These are phyloP conservation scores for Sanguinoderma infundibulare DNA, from an alignment of 1,284 basidiomycete genomes.

Conservation along the genomic window DNA sequence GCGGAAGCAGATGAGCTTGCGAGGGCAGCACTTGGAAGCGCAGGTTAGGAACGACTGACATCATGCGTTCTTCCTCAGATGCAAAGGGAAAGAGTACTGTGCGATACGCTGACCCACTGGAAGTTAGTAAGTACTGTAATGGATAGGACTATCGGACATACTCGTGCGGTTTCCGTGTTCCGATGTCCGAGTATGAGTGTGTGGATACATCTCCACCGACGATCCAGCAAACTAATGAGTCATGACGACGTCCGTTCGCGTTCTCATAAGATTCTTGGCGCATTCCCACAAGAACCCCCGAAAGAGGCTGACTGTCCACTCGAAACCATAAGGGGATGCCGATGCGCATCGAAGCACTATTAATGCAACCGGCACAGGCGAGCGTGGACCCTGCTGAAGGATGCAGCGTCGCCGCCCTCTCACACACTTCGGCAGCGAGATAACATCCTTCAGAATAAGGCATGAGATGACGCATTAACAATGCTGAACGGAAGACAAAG, in stretches of 20 bases:
- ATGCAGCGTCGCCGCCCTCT: too few relatives aligned
- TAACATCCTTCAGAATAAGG: not conserved
- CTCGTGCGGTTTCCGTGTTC: not conserved
- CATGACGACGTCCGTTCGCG: not conserved
- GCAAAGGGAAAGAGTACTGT: not conserved
- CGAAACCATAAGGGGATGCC: too few relatives aligned
- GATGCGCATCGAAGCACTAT: too few relatives aligned
- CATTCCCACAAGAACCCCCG: not conserved
- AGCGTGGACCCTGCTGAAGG: too few relatives aligned
- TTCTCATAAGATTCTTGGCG: not conserved
- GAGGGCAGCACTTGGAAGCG: not conserved
- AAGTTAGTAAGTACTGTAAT: too few relatives aligned
- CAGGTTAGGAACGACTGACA: not conserved
- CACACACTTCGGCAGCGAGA: not conserved
- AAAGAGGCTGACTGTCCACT: not conserved
- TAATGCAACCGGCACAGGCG: too few relatives aligned
- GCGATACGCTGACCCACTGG: too few relatives aligned
- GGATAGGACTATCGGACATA: not conserved
- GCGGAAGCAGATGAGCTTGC: not conserved
- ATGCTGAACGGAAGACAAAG: not conserved
- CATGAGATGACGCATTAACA: not conserved
- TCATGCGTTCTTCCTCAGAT: not conserved
- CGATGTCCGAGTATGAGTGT: not conserved
- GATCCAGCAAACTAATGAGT: not conserved
- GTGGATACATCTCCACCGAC: not conserved